These are phyloP conservation scores for Mortierella alpina DNA, from an alignment of 192 early-diverging fungal species.

Conservation along the genomic window DNA sequence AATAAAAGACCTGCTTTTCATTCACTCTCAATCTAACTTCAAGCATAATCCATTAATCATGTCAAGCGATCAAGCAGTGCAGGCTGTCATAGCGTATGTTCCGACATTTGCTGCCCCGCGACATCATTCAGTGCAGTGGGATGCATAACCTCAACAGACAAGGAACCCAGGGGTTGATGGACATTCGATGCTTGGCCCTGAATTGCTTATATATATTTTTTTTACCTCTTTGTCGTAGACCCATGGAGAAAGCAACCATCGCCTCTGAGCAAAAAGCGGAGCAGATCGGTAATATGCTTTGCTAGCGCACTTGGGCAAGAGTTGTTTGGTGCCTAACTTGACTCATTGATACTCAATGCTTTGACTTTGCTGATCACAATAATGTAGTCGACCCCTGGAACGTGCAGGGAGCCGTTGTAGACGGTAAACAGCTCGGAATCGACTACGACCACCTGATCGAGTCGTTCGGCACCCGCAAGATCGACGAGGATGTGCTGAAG, in stretches of 20 bases:
- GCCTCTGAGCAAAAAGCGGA: conserved; percentile 29
- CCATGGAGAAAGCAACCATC: conserved; percentile 38
- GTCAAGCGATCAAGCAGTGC: conserved; percentile 38
- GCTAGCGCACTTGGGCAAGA: too few species aligned
- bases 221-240: conserved; percentile 7
- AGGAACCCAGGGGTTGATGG: neutral
- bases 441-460: conserved; percentile 93
- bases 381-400: conserved; percentile 92
- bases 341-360: neutral
- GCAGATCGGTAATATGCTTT: conserved; percentile 26
- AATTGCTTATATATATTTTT: conserved; percentile 1
- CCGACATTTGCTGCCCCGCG: neutral
- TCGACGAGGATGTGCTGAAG: conserved; percentile 79
- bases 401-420: conserved; percentile 90
- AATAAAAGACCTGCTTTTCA: neutral
- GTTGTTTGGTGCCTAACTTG: neutral
- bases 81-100: conserved; percentile 41
- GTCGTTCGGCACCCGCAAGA: conserved; percentile 87
- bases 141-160: too few species aligned
- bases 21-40: neutral
- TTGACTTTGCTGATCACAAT: conserved; percentile 18
- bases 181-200: neutral
- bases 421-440: conserved; percentile 88
- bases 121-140: too few species aligned
- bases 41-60: conserved; percentile 23